Evolutionary conservation across 768 basidiomycete species (phyloP).

Genomic region (Podaxis mareebaensis): DNA sequence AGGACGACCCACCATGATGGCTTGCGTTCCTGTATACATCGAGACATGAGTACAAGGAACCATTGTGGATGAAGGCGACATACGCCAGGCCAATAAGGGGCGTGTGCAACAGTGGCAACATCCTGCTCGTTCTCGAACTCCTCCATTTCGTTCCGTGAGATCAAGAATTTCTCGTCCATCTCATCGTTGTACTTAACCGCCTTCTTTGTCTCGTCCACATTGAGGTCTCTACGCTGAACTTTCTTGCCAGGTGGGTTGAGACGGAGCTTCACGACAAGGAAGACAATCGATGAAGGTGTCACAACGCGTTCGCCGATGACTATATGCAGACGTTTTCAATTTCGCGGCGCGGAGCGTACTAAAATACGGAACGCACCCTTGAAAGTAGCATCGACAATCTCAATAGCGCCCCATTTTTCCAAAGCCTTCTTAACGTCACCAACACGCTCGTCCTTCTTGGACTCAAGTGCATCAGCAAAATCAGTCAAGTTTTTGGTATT

Average conservation of each 20-base stretch:
- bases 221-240: constrained; percentile 39
- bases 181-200: constrained; percentile 52
- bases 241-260: constrained; percentile 53
- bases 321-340: constrained; percentile 25
- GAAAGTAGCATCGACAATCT: constrained; percentile 82
- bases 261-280: constrained; percentile 82
- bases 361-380: constrained; percentile 56
- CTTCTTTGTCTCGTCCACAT: constrained; percentile 48
- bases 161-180: constrained; percentile 72
- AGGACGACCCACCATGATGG: constrained; percentile 92
- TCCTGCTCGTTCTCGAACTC: constrained; percentile 45
- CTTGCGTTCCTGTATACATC: constrained; percentile 66
- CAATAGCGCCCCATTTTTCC: constrained; percentile 70
- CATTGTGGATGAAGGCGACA: constrained; percentile 25
- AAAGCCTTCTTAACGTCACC: constrained; percentile 64
- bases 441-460: constrained; percentile 48
- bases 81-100: constrained; percentile 90
- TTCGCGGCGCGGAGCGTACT: background rate
- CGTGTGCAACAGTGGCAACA: constrained; percentile 69
- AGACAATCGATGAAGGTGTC: constrained; percentile 86
- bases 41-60: constrained; percentile 1
- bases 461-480: constrained; percentile 49
- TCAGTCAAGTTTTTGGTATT: constrained; percentile 43
- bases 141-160: constrained; percentile 61
- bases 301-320: constrained; percentile 91